A percentile compares a stretch with the other conserved stretches of the same genome.
phyloP scores from a whole-genome alignment of 2,329 filamentous ascomycete species.

The Verticillium albo-atrum region DNA sequence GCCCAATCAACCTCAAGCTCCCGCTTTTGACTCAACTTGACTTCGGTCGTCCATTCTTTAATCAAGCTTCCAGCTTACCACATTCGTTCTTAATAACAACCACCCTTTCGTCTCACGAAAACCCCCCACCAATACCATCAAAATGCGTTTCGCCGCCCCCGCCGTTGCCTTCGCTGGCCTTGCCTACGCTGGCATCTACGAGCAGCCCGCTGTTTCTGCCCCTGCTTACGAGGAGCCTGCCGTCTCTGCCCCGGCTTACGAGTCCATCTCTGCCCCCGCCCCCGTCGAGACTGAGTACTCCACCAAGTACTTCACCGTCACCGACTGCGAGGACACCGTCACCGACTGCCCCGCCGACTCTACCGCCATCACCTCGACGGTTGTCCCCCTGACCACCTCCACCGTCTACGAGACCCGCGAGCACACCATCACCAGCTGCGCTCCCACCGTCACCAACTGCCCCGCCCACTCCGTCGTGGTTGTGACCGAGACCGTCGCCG shows the following conservation, averaged over 20 bases:
- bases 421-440: constrained; percentile 59
- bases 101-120: constrained; percentile 20
- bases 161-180: constrained; percentile 40
- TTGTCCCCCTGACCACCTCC: constrained; percentile 31
- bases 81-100: constrained; percentile 23
- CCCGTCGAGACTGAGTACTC: constrained; percentile 43
- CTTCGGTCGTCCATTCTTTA: constrained; percentile 57
- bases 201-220: neutral
- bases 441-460: constrained; percentile 59
- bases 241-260: constrained; percentile 17
- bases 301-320: constrained; percentile 52
- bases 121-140: constrained; percentile 27
- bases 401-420: constrained; percentile 55
- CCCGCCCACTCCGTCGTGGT: constrained; percentile 36
- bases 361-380: constrained; percentile 33
- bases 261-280: constrained; percentile 8
- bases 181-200: constrained; percentile 24
- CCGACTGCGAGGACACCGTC: constrained; percentile 43
- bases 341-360: constrained; percentile 41
- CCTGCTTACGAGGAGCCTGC: neutral
- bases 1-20: constrained; percentile 24
- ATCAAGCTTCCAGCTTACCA: constrained; percentile 26
- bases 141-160: constrained; percentile 58
- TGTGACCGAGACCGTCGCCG: constrained; percentile 30
- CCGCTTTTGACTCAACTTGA: constrained; percentile 33